phyloP scores from a whole-genome alignment of 257 asterid genomes.

The Osmanthus fragrans region DNA sequence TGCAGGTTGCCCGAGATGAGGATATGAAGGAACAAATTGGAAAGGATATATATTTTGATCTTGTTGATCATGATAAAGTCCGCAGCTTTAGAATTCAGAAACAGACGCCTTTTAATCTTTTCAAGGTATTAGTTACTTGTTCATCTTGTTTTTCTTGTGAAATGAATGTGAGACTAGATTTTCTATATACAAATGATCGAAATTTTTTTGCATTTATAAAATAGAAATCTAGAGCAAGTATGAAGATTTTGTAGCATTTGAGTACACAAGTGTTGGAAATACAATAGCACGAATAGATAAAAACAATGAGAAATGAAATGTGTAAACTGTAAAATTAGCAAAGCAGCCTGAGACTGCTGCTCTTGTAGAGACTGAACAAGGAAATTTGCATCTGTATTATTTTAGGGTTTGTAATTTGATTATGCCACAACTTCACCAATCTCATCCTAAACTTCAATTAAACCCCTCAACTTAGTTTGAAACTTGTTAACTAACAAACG shows the following conservation, averaged over 20 bases:
- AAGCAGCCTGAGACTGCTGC: background rate
- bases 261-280: background rate
- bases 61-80: constrained; percentile 97
- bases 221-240: background rate
- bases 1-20: constrained; percentile 97
- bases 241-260: background rate
- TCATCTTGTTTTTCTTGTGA: constrained; percentile 18
- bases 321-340: background rate
- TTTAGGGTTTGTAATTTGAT: background rate
- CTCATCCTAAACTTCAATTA: background rate
- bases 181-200: background rate
- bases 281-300: background rate
- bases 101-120: constrained; percentile 70
- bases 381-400: background rate
- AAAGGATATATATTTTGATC: constrained; percentile 85
- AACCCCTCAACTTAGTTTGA: background rate
- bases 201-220: background rate
- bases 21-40: constrained; percentile 92
- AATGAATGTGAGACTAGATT: background rate
- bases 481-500: background rate
- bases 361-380: background rate
- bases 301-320: background rate
- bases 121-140: constrained; percentile 62
- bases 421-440: background rate
- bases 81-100: constrained; percentile 90